A percentile compares a stretch with the other conserved stretches of the same genome.
Conservation (phyloP, 73 alveolate species). For the Halteria grandinella region DNA sequence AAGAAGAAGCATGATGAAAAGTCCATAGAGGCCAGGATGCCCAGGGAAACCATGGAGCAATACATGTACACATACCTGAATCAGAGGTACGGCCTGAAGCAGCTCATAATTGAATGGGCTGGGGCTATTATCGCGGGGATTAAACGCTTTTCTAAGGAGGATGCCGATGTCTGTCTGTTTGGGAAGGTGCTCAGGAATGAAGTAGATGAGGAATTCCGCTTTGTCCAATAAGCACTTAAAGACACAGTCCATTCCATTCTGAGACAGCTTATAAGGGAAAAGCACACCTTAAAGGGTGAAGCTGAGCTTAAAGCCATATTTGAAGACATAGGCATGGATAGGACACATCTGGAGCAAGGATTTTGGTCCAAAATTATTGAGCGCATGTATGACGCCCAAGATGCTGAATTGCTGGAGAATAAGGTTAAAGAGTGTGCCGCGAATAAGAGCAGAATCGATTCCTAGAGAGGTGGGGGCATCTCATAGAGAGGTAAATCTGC, state of each 20-base stretch:
- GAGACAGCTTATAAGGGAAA: constrained; percentile 10
- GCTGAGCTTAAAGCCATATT: constrained; percentile 62
- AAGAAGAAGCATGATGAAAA: constrained; percentile 77
- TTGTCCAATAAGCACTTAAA: constrained; percentile 44
- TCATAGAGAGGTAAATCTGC: too few species aligned
- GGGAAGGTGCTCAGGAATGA: constrained; percentile 82
- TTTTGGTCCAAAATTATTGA: constrained; percentile 76
- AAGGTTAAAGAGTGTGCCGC: constrained; percentile 37
- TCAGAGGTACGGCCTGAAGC: constrained; percentile 77
- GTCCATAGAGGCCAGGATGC: constrained; percentile 47
- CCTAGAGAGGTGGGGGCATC: constrained; percentile 1
- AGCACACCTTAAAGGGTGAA: constrained; percentile 10
- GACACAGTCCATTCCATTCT: constrained; percentile 16
- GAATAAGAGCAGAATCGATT: too few species aligned
- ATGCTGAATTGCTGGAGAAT: constrained; percentile 42
- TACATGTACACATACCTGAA: constrained; percentile 74
- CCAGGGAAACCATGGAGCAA: constrained; percentile 82
- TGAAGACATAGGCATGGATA: constrained; percentile 66
- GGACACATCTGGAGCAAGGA: constrained; percentile 63
- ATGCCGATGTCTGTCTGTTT: constrained; percentile 73
- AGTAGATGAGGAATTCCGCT: constrained; percentile 76
- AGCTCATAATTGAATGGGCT: constrained; percentile 82
- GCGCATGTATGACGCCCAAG: constrained; percentile 71
- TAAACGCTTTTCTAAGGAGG: constrained; percentile 70
- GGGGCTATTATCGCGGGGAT: constrained; percentile 75